These are phyloP conservation scores for Candida tammaniensis DNA, from an alignment of 805 yeast species.

Conservation along the genomic window DNA sequence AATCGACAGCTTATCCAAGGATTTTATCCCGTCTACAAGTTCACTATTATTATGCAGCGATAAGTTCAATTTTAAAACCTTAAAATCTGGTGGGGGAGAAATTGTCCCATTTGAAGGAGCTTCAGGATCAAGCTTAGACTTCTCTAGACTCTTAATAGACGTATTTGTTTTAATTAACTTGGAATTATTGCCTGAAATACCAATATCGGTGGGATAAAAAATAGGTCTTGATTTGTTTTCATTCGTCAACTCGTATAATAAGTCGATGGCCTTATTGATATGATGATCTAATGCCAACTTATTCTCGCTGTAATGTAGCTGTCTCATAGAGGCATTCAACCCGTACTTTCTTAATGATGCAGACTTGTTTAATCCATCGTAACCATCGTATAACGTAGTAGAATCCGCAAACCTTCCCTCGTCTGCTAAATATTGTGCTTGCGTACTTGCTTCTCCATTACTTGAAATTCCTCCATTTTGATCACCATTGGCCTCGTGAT, in stretches of 20 bases:
- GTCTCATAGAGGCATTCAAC: slow-evolving; percentile 60
- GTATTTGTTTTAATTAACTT: slow-evolving; percentile 8
- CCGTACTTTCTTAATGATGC: slow-evolving; percentile 16
- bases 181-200: slow-evolving; percentile 11
- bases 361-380: slow-evolving; percentile 17
- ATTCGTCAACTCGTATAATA: slow-evolving; percentile 47
- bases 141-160: slow-evolving; percentile 10
- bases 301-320: slow-evolving; percentile 73
- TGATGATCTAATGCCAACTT: slow-evolving; percentile 61
- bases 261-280: slow-evolving; percentile 50
- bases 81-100: slow-evolving; percentile 39
- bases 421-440: slow-evolving; percentile 27
- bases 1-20: slow-evolving; percentile 65
- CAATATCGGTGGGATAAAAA: slow-evolving; percentile 52
- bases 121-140: slow-evolving; percentile 1
- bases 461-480: slow-evolving; percentile 2
- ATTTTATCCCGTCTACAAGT: slow-evolving; percentile 39
- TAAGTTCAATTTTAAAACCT: slow-evolving; percentile 60
- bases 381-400: slow-evolving; percentile 29
- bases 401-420: slow-evolving; percentile 30
- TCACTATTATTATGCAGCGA: slow-evolving; percentile 38
- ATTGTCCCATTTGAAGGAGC: slow-evolving; percentile 13
- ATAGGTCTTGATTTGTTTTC: slow-evolving; percentile 65
- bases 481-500: background rate
- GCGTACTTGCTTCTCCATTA: slow-evolving; percentile 18